Evolutionary conservation across 2,329 filamentous ascomycete species (phyloP), one percentile per base, ranked within the genome.

Genomic region (Seiridium cupressi): DNA sequence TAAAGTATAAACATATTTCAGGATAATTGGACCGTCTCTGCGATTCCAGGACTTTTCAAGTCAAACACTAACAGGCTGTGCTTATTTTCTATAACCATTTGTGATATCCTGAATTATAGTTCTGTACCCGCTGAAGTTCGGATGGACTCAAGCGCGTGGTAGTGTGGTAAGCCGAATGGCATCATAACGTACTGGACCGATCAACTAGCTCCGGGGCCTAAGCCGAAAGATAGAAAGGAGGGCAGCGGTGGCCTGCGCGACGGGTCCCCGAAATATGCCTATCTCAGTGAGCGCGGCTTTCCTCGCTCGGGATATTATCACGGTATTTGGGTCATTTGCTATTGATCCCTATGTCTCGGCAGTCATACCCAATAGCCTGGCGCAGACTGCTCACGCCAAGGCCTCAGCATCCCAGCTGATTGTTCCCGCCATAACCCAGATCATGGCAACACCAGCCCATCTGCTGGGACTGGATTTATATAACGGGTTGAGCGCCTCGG

Each of bases 261-360:
- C 38, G n/a, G 36, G 11, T 18, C 34, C 48, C 1, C 57, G 60
- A 0, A 64, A 59, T 3, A 53, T 72, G 0, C 66, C 69, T 0
- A 65, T 59, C n/a, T 65, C 69, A 2, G 68, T 68, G 0, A 68
- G 69, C 0, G 64, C 65, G 5, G 63, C 69, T 0, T 73, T 73
- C 5, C 60, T 73, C 0, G 57, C 71, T 3, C 62, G 72, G 54
- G 71, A 73, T 48, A 68, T 66, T 1, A 62, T 73, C 18, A 73
- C 71, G 0, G 70, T 73, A 26, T 73, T 72, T 57, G 72, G 72
- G 0, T 73, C 71, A 0, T 72, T 73, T 13, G 70, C 68, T 0
- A 64, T 73, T 59, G 69, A 71, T 1, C 68, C 66, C 0, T 64
- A 62, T 60, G 10, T 73, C 0, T 69, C 72, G 0, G 60, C 59